Evolutionary conservation across 345 rosid species (phyloP), one percentile per base, ranked within the genome.

Genomic region (Syzygium grande): DNA sequence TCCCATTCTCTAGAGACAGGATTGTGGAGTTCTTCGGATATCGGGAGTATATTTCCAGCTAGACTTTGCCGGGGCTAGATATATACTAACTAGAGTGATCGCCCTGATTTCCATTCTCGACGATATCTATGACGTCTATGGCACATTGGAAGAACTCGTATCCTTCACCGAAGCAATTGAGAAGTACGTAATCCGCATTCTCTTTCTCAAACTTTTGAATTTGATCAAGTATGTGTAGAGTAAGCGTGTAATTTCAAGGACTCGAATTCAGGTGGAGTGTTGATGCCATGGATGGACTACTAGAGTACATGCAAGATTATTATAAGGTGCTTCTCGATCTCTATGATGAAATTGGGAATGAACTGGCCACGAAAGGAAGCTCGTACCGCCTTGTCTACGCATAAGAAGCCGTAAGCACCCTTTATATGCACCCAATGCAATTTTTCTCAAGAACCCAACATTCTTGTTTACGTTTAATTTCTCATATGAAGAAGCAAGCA

Each of bases 111-210:
- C 91, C 17, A 10, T 90, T 79, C 10, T 87, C 5, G 91, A 90
- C 14, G 89, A 90, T 30, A 90, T 85, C 7, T 88, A 87, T n/a
- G 90, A 90, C 27, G 51, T 38, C 43, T 87, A 87, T 63, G 87
- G 90, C 17, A 86, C 85, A 12, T 38, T 56, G 2, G 80, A 89
- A 54, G 91, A 90, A 56, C 80, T 90, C 1, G 25, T 83, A 43
- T 25, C 84, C 51, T 51, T 86, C 34, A 85, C 87, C 6, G n/a
- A 55, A 53, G 88, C 86, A 29, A 52, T 86, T 41, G 86, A 86
- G 41, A 88, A 87, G 90, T 88, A 22, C 4, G 15, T 25, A 0
- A 59, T 59, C 16, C 1, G 3, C 29, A 25, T 59, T 59, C 30
- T 59, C 23, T 58, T 59, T 59, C 30, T 25, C 16, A 2, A 59